phyloP scores from a whole-genome alignment of 139 green algal genomes.

The Zygnema circumcarinatum region DNA sequence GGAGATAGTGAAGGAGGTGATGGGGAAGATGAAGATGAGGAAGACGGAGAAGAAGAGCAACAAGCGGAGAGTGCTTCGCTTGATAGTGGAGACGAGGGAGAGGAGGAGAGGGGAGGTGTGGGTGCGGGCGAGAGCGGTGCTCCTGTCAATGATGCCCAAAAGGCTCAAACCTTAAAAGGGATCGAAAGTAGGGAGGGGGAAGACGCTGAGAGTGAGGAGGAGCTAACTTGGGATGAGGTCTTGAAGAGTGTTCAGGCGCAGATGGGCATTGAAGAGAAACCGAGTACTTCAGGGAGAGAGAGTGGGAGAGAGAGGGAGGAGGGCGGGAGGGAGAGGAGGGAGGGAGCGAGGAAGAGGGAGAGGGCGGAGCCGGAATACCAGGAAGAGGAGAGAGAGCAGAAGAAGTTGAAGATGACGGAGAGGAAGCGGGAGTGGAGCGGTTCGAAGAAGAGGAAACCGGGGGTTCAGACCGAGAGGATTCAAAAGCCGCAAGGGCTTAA shows the following conservation, averaged over 20 bases:
- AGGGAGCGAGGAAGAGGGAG: not conserved
- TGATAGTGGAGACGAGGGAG: not conserved
- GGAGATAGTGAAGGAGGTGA: slow-evolving; percentile 26
- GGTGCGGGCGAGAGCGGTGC: not conserved
- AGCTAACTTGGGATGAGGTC: slow-evolving; percentile 44
- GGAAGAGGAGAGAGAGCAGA: not conserved
- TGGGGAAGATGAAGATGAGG: slow-evolving; percentile 42
- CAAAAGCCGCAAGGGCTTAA: not conserved
- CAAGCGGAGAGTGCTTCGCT: slow-evolving; percentile 13
- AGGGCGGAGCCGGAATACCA: not conserved
- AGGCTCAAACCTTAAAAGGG: not conserved
- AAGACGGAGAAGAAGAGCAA: slow-evolving; percentile 31
- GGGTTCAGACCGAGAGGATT: slow-evolving; percentile 15
- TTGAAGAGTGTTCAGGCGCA: slow-evolving; percentile 34
- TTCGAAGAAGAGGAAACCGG: not conserved
- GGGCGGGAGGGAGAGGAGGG: not conserved
- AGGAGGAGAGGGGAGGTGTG: slow-evolving; percentile 9
- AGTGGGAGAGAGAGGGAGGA: not conserved
- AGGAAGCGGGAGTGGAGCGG: slow-evolving; percentile 7
- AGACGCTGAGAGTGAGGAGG: slow-evolving; percentile 34
- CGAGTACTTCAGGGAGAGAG: too few species aligned
- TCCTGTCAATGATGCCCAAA: not conserved
- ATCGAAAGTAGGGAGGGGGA: slow-evolving; percentile 10
- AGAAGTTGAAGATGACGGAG: not conserved
- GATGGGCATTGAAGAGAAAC: slow-evolving; percentile 11